These are phyloP conservation scores for Xylaria longipes DNA, from an alignment of 495 filamentous ascomycete genomes.

Conservation along the genomic window DNA sequence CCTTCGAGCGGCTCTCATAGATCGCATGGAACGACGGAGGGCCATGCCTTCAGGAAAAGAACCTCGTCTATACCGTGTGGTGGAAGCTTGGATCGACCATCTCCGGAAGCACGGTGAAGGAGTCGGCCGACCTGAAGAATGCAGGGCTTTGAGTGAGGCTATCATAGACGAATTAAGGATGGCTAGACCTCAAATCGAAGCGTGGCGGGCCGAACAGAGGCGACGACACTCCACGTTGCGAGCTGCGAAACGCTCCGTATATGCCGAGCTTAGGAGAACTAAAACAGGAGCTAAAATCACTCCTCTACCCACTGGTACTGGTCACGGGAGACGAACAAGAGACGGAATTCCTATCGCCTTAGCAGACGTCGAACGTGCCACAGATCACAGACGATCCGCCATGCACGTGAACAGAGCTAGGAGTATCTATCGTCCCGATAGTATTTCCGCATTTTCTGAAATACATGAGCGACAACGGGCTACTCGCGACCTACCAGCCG, in stretches of 20 bases:
- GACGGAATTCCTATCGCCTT: slow-evolving; percentile 39
- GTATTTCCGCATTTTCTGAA: slow-evolving; percentile 27
- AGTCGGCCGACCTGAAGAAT: slow-evolving; percentile 20
- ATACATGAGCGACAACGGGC: not conserved
- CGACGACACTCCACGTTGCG: slow-evolving; percentile 13
- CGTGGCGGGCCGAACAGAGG: slow-evolving; percentile 31
- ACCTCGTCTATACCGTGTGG: slow-evolving; percentile 42
- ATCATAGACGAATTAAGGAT: slow-evolving; percentile 26
- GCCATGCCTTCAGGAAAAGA: not conserved
- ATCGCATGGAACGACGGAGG: slow-evolving; percentile 37
- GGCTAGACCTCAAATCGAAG: slow-evolving; percentile 24
- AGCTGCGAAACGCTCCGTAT: slow-evolving; percentile 13
- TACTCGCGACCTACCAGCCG: slow-evolving; percentile 2
- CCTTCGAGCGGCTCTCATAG: slow-evolving; percentile 44
- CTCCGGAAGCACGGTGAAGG: slow-evolving; percentile 20
- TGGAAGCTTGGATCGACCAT: slow-evolving; percentile 52
- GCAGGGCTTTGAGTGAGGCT: slow-evolving; percentile 31
- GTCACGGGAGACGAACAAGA: slow-evolving; percentile 29
- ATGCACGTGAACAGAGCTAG: slow-evolving; percentile 2
- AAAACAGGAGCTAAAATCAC: slow-evolving; percentile 17
- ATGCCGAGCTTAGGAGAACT: slow-evolving; percentile 31
- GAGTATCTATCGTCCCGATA: slow-evolving; percentile 36
- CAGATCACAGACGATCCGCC: slow-evolving; percentile 29
- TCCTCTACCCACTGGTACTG: slow-evolving; percentile 13
- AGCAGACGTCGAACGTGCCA: slow-evolving; percentile 28